Evolutionary conservation across 257 asterid genomes (phyloP).

Genomic region (Solanum medicagineum): DNA sequence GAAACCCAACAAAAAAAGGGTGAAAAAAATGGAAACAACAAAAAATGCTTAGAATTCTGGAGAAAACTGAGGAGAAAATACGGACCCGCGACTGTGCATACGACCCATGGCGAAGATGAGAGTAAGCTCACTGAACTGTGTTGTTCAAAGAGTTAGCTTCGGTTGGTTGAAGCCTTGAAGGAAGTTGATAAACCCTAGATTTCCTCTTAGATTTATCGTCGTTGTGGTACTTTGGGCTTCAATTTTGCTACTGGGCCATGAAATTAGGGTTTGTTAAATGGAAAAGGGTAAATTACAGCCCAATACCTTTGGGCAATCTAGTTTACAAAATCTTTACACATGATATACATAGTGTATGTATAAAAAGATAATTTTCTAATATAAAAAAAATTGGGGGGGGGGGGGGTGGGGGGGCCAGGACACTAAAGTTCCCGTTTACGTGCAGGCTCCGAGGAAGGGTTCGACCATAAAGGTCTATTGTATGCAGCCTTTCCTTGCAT

Average conservation of each 20-base stretch:
- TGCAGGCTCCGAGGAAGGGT: too few relatives aligned
- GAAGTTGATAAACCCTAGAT: not conserved
- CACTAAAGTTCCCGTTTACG: too few relatives aligned
- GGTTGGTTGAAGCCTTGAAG: not conserved
- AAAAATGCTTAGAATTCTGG: not conserved
- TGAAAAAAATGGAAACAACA: not conserved
- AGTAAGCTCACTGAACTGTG: not conserved
- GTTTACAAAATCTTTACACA: too few relatives aligned
- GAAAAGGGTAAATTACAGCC: too few relatives aligned
- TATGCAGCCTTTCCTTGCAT: too few relatives aligned
- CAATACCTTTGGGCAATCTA: too few relatives aligned
- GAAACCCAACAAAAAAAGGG: not conserved
- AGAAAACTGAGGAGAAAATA: not conserved
- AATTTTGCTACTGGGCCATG: not conserved
- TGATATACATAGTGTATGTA: too few relatives aligned
- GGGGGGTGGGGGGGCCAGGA: too few relatives aligned
- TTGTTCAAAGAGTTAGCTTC: not conserved
- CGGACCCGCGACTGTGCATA: constrained; percentile 27
- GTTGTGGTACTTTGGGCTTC: not conserved
- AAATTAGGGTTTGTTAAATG: not conserved
- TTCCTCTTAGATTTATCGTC: constrained; percentile 12
- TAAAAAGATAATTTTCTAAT: too few relatives aligned
- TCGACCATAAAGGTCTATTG: too few relatives aligned
- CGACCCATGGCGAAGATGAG: constrained; percentile 16
- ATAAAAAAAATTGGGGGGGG: too few relatives aligned